phyloP scores from a whole-genome alignment of 768 basidiomycete species.

The Boletales sp. region DNA sequence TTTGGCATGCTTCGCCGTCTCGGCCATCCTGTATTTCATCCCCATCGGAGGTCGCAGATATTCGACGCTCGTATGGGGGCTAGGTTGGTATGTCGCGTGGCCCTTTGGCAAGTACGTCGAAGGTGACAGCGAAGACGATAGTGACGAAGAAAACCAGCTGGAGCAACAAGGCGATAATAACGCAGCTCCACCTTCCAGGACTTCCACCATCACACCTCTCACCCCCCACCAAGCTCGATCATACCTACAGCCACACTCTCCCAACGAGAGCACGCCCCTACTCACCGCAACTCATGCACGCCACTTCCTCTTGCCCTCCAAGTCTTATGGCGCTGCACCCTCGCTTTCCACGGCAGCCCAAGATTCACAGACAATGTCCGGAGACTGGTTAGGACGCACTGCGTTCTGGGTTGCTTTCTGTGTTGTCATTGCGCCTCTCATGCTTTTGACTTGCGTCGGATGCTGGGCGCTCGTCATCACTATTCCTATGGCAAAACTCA shows the following conservation, averaged over 20 bases:
- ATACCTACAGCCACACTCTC: constrained; percentile 11
- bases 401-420: constrained; percentile 80
- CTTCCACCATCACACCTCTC: constrained; percentile 43
- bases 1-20: constrained; percentile 61
- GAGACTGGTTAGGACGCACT: constrained; percentile 63
- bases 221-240: constrained; percentile 23
- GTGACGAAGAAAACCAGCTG: constrained; percentile 38
- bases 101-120: constrained; percentile 99
- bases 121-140: constrained; percentile 52
- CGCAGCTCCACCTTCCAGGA: constrained; percentile 35
- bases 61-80: constrained; percentile 79
- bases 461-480: constrained; percentile 97
- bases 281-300: constrained; percentile 30
- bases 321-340: constrained; percentile 67
- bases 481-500: constrained; percentile 97
- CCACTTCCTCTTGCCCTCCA: constrained; percentile 41
- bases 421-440: constrained; percentile 79
- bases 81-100: constrained; percentile 97
- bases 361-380: constrained; percentile 23
- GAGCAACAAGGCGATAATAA: constrained; percentile 17
- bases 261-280: constrained; percentile 49
- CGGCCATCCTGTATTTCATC: constrained; percentile 64
- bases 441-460: constrained; percentile 81
- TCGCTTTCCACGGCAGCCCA: constrained; percentile 25
- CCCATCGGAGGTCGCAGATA: constrained; percentile 84